phyloP scores from a whole-genome alignment of 108 stramenopile genomes.

The Cyclostephanos tholiformis region DNA sequence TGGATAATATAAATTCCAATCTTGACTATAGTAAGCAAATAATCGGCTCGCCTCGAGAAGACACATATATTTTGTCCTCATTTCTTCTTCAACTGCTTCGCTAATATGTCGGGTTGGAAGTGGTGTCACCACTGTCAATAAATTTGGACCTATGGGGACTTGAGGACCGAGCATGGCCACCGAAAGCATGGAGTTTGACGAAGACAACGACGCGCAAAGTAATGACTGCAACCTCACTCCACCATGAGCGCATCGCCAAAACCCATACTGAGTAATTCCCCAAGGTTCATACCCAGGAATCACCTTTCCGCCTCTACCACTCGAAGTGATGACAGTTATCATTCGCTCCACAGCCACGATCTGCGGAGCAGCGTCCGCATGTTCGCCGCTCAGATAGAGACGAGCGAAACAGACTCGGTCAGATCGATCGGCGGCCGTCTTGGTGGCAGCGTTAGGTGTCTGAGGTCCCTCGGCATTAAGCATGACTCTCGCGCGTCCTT shows the following conservation, averaged over 20 bases:
- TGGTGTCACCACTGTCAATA: no score
- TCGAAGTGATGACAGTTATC: not conserved
- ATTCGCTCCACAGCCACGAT: not conserved
- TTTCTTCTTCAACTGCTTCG: no score
- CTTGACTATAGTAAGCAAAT: no score
- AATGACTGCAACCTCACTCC: not conserved
- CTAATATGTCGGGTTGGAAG: no score
- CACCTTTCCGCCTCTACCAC: not conserved
- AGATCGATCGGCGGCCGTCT: conserved; percentile 11
- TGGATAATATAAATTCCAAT: no score
- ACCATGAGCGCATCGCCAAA: conserved; percentile 1
- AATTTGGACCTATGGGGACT: no score
- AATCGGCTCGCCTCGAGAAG: no score
- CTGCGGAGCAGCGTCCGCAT: conserved; percentile 2
- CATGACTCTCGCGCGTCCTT: not conserved
- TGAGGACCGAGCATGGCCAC: no score
- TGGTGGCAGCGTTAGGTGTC: not conserved
- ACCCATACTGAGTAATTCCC: conserved; percentile 5
- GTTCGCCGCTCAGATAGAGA: not conserved
- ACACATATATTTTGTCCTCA: no score
- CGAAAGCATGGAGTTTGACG: no score
- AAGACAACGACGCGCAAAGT: no score
- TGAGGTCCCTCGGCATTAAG: not conserved
- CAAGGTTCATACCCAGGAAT: not conserved
- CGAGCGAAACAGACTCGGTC: conserved; percentile 7